These are phyloP conservation scores for Rhynchosporium agropyri DNA, from an alignment of 2,329 filamentous ascomycete species.

Conservation along the genomic window DNA sequence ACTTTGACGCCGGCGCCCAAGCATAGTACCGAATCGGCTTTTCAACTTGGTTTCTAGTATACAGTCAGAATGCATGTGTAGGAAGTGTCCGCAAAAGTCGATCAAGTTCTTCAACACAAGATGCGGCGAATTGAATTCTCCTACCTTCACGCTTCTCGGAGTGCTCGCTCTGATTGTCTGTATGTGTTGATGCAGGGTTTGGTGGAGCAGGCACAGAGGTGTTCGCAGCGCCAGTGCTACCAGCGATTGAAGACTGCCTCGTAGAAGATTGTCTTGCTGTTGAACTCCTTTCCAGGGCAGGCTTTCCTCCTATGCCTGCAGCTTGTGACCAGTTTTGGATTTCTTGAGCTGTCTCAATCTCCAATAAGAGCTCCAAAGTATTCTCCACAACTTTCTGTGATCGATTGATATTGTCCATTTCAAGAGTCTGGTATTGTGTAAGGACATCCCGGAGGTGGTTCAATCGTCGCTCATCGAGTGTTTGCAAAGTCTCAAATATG, in stretches of 20 bases:
- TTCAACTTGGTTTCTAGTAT: constrained; percentile 57
- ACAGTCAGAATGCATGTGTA: constrained; percentile 32
- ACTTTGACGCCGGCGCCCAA: constrained; percentile 67
- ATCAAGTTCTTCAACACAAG: constrained; percentile 19
- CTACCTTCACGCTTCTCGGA: constrained; percentile 29
- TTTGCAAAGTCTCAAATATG: constrained; percentile 90
- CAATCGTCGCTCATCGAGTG: constrained; percentile 83
- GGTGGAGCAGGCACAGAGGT: constrained; percentile 36
- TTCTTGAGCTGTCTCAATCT: constrained; percentile 84
- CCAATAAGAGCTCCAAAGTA: constrained; percentile 79
- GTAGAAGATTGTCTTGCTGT: constrained; percentile 34
- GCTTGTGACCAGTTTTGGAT: constrained; percentile 69
- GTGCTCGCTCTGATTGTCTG: constrained; percentile 38
- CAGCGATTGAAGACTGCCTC: constrained; percentile 37
- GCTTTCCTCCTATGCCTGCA: constrained; percentile 45
- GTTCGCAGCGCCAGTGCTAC: constrained; percentile 23
- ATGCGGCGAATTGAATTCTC: background rate
- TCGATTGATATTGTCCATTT: constrained; percentile 82
- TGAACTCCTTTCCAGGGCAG: constrained; percentile 38
- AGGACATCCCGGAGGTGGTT: constrained; percentile 89
- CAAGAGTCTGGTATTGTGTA: constrained; percentile 91
- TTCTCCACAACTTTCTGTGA: constrained; percentile 74
- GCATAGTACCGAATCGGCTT: constrained; percentile 69
- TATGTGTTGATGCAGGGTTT: constrained; percentile 34
- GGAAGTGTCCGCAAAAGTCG: constrained; percentile 15